phyloP scores from a whole-genome alignment of 2,329 filamentous ascomycete species.

The Aureobasidium sp. region DNA sequence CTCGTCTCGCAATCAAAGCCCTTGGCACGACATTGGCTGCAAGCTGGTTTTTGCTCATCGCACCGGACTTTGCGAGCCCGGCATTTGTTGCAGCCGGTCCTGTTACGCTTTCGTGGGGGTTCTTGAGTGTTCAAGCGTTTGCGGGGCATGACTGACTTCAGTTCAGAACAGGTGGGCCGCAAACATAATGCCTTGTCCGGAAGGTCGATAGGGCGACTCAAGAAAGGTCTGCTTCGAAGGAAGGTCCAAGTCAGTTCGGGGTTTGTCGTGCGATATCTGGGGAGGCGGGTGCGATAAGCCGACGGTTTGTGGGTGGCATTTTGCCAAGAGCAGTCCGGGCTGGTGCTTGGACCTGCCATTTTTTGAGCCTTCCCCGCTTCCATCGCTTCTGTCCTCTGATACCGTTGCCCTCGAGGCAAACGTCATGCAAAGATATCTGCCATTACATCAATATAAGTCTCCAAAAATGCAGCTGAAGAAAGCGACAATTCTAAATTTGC shows the following conservation, averaged over 20 bases:
- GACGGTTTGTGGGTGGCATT: background rate
- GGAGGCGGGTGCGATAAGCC: background rate
- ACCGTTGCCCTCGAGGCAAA: too few species aligned
- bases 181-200: constrained; percentile 2
- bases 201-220: background rate
- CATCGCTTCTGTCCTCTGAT: background rate
- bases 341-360: constrained; percentile 3
- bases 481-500: too few species aligned
- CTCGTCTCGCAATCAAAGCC: constrained; percentile 32
- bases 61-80: constrained; percentile 36
- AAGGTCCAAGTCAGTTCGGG: constrained; percentile 15
- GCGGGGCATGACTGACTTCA: constrained; percentile 18
- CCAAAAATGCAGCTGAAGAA: too few species aligned
- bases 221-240: background rate
- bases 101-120: constrained; percentile 26
- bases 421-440: too few species aligned
- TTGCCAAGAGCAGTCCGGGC: background rate
- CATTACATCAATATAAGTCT: too few species aligned
- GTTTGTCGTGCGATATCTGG: constrained; percentile 1
- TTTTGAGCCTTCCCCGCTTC: background rate
- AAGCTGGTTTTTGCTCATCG: constrained; percentile 34
- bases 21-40: constrained; percentile 32
- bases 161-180: background rate
- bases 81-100: constrained; percentile 37
- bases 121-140: constrained; percentile 19